Conservation (phyloP, 805 yeast genomes). For the Kodamaea sagamina region DNA sequence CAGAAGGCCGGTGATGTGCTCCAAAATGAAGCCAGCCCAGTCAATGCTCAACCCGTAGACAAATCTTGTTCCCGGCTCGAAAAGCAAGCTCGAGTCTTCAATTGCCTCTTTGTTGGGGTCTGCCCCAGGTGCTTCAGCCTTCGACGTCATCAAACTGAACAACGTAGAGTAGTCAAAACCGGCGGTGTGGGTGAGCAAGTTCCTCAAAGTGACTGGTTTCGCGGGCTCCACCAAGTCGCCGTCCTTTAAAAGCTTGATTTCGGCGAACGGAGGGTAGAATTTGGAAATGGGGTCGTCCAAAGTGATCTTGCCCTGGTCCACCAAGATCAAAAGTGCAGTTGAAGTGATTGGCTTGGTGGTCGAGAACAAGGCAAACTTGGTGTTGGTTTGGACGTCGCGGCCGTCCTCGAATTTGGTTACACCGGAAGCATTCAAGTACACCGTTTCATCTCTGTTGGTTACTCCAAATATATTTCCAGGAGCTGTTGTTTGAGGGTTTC, state of each 20-base stretch:
- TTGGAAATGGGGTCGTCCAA: constrained; percentile 36
- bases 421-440: constrained; percentile 22
- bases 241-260: constrained; percentile 20
- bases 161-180: constrained; percentile 25
- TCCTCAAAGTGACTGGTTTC: constrained; percentile 28
- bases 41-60: constrained; percentile 41
- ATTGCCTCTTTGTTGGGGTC: constrained; percentile 11
- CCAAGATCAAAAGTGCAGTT: constrained; percentile 36
- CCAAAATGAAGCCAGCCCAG: constrained; percentile 41
- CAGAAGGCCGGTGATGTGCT: constrained; percentile 32
- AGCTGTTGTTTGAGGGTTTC: constrained; percentile 1
- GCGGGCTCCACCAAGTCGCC: constrained; percentile 27
- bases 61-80: constrained; percentile 43
- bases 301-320: constrained; percentile 33
- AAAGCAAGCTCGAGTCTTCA: constrained; percentile 9
- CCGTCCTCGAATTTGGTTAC: constrained; percentile 19
- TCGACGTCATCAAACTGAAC: constrained; percentile 1
- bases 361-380: constrained; percentile 27
- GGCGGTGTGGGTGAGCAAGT: constrained; percentile 33
- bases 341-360: constrained; percentile 38
- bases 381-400: constrained; percentile 20
- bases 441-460: constrained; percentile 23
- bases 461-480: constrained; percentile 22
- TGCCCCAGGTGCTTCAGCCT: constrained; percentile 4
- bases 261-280: constrained; percentile 35